Evolutionary conservation across 371 early-diverging fungal genomes (phyloP).

Genomic region (Amoeboaphelidium protococcarum): DNA sequence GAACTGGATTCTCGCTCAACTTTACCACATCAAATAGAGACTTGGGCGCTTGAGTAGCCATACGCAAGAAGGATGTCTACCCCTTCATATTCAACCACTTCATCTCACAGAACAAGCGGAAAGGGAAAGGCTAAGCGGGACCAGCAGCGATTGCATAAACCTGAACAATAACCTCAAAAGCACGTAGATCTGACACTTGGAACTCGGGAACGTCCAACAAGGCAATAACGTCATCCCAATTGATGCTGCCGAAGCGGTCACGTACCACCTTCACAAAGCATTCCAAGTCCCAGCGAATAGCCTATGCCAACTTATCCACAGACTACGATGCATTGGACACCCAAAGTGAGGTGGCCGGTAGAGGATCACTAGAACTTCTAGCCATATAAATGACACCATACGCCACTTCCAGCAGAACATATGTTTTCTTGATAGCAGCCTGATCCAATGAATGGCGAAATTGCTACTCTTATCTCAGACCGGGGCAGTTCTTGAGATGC

Average conservation of each 20-base stretch:
- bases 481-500: too few relatives aligned
- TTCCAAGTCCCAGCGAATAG: background rate
- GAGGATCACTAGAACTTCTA: background rate
- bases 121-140: background rate
- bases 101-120: background rate
- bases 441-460: too few relatives aligned
- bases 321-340: too few relatives aligned
- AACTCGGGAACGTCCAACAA: slow-evolving; percentile 3
- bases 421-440: too few relatives aligned
- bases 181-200: background rate
- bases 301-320: background rate
- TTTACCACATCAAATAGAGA: background rate
- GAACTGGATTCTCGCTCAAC: slow-evolving; percentile 16
- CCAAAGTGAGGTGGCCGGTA: too few relatives aligned
- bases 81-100: background rate
- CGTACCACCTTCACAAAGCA: background rate
- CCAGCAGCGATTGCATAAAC: background rate
- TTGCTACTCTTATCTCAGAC: too few relatives aligned
- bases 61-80: background rate
- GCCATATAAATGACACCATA: background rate
- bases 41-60: background rate
- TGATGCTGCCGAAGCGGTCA: background rate
- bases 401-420: too few relatives aligned
- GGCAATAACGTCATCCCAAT: slow-evolving; percentile 3
- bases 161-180: slow-evolving; percentile 3